Conservation (phyloP, 1,284 basidiomycete genomes). For the Cutaneotrichosporon sp. region DNA sequence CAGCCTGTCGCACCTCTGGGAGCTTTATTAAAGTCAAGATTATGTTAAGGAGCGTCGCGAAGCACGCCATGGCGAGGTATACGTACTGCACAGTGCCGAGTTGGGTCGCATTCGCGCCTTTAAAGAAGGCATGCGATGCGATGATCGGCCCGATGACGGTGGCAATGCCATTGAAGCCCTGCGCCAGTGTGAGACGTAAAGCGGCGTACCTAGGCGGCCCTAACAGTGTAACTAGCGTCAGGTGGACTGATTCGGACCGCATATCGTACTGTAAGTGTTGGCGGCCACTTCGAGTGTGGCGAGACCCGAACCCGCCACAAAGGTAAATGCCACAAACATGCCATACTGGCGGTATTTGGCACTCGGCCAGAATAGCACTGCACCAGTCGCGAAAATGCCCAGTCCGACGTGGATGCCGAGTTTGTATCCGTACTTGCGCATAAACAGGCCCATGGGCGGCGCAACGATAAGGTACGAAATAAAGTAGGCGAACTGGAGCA, state of each 20-base stretch:
- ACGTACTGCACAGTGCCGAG: constrained; percentile 42
- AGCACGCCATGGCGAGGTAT: constrained; percentile 36
- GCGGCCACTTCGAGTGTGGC: constrained; percentile 43
- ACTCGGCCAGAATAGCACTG: constrained; percentile 42
- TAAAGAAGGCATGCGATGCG: constrained; percentile 41
- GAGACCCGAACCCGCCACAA: constrained; percentile 36
- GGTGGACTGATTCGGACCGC: neutral
- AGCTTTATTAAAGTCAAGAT: constrained; percentile 35
- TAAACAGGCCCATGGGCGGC: constrained; percentile 40
- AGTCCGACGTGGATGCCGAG: constrained; percentile 42
- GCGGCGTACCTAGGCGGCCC: constrained; percentile 37
- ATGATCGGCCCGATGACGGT: constrained; percentile 41
- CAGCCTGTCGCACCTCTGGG: constrained; percentile 37
- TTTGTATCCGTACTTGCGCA: constrained; percentile 43
- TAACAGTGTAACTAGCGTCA: constrained; percentile 28
- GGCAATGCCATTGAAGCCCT: constrained; percentile 43
- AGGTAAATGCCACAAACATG: constrained; percentile 39
- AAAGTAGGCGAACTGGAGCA: constrained; percentile 45
- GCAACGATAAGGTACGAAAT: constrained; percentile 32
- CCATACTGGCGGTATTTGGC: constrained; percentile 31
- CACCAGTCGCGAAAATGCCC: constrained; percentile 31
- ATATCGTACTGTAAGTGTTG: constrained; percentile 32
- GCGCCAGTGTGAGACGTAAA: constrained; percentile 38
- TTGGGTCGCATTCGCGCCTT: constrained; percentile 28
- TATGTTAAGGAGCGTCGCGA: constrained; percentile 36